Evolutionary conservation across 108 stramenopile genomes (phyloP).

Genomic region (Cylindrotheca fusiformis): DNA sequence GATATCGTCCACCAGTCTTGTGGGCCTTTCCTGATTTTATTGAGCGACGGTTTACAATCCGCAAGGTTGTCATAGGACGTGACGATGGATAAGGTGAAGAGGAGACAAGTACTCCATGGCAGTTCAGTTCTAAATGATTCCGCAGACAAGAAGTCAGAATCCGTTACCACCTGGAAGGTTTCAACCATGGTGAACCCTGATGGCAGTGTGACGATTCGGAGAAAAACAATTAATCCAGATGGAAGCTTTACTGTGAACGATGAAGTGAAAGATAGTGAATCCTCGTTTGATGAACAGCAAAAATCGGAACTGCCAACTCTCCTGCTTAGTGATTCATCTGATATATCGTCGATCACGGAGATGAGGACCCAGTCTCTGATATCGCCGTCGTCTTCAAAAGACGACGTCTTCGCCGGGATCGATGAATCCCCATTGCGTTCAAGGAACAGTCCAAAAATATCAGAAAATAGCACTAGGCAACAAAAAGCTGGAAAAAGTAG

Average conservation of each 20-base stretch:
- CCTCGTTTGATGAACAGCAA: constrained; percentile 9
- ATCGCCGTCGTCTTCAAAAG: background rate
- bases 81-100: too few relatives aligned
- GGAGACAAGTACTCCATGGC: too few relatives aligned
- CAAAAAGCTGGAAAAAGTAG: too few relatives aligned
- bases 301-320: background rate
- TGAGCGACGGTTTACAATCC: too few relatives aligned
- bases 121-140: too few relatives aligned
- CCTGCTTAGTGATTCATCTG: background rate
- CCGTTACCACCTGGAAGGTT: too few relatives aligned
- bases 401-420: background rate
- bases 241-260: constrained; percentile 6
- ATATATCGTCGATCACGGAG: background rate
- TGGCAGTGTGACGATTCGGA: constrained; percentile 21
- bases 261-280: constrained; percentile 11
- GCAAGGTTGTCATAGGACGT: too few relatives aligned
- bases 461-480: too few relatives aligned
- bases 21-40: too few relatives aligned
- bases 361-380: background rate
- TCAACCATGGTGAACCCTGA: constrained; percentile 28
- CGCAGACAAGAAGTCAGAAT: too few relatives aligned
- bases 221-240: constrained; percentile 4
- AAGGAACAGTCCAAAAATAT: too few relatives aligned
- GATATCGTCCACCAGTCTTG: too few relatives aligned
- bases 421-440: background rate